phyloP scores from a whole-genome alignment of 345 rosid species.

The Limnanthes douglasii region DNA sequence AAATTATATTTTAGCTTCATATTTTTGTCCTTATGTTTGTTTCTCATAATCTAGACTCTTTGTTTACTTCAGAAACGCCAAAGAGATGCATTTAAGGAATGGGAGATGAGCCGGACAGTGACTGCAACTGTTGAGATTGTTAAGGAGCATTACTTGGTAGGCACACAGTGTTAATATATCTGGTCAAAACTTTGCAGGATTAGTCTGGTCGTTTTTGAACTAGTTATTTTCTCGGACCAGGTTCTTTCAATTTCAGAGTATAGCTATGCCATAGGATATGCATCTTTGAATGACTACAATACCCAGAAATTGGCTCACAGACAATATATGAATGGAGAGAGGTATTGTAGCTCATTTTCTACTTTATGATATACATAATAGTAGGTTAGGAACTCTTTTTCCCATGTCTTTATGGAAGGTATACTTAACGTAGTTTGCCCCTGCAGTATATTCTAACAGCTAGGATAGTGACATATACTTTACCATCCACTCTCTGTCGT shows the following conservation, averaged over 20 bases:
- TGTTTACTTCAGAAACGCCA: conserved; percentile 50
- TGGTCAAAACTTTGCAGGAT: conserved; percentile 16
- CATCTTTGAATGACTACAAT: conserved; percentile 71
- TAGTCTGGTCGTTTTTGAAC: conserved; percentile 7
- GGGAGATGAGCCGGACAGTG: conserved; percentile 63
- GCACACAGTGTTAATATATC: too few relatives aligned
- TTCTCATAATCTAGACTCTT: conserved; percentile 5
- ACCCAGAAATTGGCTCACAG: conserved; percentile 52
- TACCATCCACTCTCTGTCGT: background rate
- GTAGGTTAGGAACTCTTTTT: too few relatives aligned
- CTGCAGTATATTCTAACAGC: too few relatives aligned
- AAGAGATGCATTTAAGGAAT: conserved; percentile 39
- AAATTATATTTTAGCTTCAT: too few relatives aligned
- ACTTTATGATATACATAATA: too few relatives aligned
- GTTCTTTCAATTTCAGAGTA: conserved; percentile 78
- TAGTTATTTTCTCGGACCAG: conserved; percentile 24
- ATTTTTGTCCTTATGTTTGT: conserved; percentile 3
- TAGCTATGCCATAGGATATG: conserved; percentile 65
- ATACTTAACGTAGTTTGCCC: too few relatives aligned
- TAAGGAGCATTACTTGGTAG: conserved; percentile 91
- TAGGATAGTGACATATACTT: background rate
- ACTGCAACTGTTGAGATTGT: conserved; percentile 82
- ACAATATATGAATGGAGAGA: conserved; percentile 62
- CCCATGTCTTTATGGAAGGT: too few relatives aligned
- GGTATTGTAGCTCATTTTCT: too few relatives aligned